Evolutionary conservation across 805 yeast genomes (phyloP).

Genomic region (Gaillardinia entomophila): DNA sequence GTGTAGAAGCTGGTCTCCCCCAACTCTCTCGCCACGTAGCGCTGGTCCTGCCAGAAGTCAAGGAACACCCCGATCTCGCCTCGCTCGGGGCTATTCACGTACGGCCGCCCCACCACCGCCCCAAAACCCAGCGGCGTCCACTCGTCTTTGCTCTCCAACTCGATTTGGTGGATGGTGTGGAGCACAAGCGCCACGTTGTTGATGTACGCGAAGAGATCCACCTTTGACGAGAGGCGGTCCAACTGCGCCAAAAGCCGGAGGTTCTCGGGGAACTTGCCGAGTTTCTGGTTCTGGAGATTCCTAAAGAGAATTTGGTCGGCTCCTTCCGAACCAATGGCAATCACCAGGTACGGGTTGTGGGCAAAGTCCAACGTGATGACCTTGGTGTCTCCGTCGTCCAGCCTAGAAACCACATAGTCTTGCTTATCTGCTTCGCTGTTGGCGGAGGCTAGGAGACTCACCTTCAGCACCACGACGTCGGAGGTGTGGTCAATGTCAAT

Average conservation of each 20-base stretch:
- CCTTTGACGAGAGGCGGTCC: slow-evolving; percentile 26
- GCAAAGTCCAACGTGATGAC: slow-evolving; percentile 8
- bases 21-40: slow-evolving; percentile 8
- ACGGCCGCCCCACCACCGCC: slow-evolving; percentile 21
- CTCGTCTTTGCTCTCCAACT: slow-evolving; percentile 11
- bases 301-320: slow-evolving; percentile 25
- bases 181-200: slow-evolving; percentile 26
- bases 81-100: slow-evolving; percentile 16
- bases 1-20: background rate
- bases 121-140: slow-evolving; percentile 19
- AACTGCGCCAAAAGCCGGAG: slow-evolving; percentile 30
- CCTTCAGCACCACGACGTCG: slow-evolving; percentile 17
- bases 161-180: slow-evolving; percentile 17
- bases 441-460: slow-evolving; percentile 4
- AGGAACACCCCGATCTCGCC: slow-evolving; percentile 27
- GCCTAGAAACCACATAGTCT: background rate
- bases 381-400: slow-evolving; percentile 3
- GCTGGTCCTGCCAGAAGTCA: slow-evolving; percentile 31
- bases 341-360: slow-evolving; percentile 3
- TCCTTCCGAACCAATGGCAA: slow-evolving; percentile 14
- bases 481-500: slow-evolving; percentile 34
- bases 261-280: slow-evolving; percentile 30
- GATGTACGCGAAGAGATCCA: slow-evolving; percentile 24
- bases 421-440: background rate
- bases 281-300: slow-evolving; percentile 15